Base-by-base conservation (phyloP, 176 grass and related monocot genomes). In the Microstegium vimineum region DNA sequence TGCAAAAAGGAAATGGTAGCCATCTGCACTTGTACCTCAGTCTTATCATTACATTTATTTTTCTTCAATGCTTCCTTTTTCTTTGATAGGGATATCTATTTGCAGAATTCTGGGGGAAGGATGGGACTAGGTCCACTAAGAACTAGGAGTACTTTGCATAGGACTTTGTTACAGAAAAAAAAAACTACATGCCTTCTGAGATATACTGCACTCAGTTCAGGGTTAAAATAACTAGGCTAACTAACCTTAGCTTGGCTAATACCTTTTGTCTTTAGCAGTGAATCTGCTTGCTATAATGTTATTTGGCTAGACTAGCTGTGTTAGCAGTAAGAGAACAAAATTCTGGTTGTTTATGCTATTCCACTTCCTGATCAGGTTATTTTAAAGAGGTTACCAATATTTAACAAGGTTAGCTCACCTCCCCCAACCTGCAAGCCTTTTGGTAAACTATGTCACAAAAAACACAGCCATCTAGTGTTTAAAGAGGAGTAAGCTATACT, bases 1-100 rank as follows among this genome's bases (percentile, higher is more conserved):
- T 98, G 70, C 90, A 94, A 64, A 92, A 90, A 91, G 95, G 90
- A 86, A 94, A 91, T 85, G 95, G 92, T 98, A 91, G 0, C 33
- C 9, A 22, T 76, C 4, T 81, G 57, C 10, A 73, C 22, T 45
- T 61, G 67, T 42, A 43, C 31, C 8, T 10, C 14, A 6, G 60
- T 59, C 81, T 10, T 42, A 5, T 25, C 28, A 41, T 14, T 22
- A 4, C 25, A 1, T 46, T 62, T 63, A 31, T 62, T 59, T 71
- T 15, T 51, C n/a, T 9, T 33, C 43, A 56, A 11, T 57, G 15
- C 52, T 84, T 62, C 34, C 7, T n/a, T 69, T 75, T 69, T 74
- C 30, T 74, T 78, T 18, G 4, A 40, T 61, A 76, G 35, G 10
- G 57, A 68, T n/a, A 71, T 82, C 42, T 59, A 2, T 64, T 62